Conservation (phyloP, 2,329 filamentous ascomycete species). For the Colletotrichum paranaense region DNA sequence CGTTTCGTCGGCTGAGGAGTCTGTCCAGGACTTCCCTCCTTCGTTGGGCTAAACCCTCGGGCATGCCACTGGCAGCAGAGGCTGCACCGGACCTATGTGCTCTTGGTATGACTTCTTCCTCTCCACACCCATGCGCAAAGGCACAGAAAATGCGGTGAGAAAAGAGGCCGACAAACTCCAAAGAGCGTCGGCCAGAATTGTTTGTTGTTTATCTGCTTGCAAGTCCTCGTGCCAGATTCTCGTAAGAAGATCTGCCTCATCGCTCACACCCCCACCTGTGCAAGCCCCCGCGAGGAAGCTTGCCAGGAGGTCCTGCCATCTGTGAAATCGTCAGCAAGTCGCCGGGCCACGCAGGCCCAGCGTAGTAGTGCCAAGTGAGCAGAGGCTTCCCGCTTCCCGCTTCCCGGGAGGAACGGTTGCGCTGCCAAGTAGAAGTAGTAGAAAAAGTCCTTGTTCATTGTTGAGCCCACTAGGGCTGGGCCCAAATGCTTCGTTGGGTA, state of each 20-base stretch:
- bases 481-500: conserved; percentile 15
- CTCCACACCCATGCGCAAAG: conserved; percentile 60
- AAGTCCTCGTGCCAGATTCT: conserved; percentile 25
- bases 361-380: neutral
- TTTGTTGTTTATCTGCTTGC: conserved; percentile 26
- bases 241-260: conserved; percentile 1
- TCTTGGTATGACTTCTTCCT: conserved; percentile 44
- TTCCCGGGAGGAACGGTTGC: conserved; percentile 33
- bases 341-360: neutral
- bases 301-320: neutral
- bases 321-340: neutral
- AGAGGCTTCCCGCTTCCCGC: neutral
- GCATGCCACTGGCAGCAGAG: too few relatives aligned
- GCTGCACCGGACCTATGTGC: too few relatives aligned
- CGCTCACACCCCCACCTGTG: neutral
- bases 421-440: conserved; percentile 41
- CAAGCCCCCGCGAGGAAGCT: conserved; percentile 18
- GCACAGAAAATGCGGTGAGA: conserved; percentile 62
- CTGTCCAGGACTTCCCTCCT: too few relatives aligned
- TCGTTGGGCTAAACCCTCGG: too few relatives aligned
- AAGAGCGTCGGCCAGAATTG: conserved; percentile 28
- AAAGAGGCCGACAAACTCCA: conserved; percentile 51
- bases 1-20: too few relatives aligned
- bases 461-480: conserved; percentile 28
- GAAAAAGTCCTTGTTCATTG: conserved; percentile 23